These are phyloP conservation scores for Botrytis cinerea DNA, from an alignment of 2,329 filamentous ascomycete species.

Conservation along the genomic window DNA sequence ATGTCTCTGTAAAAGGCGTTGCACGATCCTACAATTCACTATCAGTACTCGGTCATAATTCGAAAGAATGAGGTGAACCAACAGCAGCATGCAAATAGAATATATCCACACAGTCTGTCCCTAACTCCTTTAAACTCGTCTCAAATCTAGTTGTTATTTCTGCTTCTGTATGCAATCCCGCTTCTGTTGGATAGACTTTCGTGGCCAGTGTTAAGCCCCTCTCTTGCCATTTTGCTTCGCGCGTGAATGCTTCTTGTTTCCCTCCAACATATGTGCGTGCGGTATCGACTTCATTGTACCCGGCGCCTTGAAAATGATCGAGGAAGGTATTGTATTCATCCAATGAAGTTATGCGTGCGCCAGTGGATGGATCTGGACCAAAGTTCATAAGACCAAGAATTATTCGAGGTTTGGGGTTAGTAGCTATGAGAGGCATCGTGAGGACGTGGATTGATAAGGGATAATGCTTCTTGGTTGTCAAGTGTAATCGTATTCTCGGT, in stretches of 20 bases:
- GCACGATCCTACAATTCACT: constrained; percentile 52
- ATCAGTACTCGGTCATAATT: background rate
- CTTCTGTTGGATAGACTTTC: constrained; percentile 67
- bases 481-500: background rate
- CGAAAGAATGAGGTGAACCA: constrained; percentile 9
- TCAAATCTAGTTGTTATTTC: constrained; percentile 67
- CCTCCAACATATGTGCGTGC: constrained; percentile 72
- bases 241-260: constrained; percentile 77
- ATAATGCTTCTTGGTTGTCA: background rate
- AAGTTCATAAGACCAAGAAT: constrained; percentile 90
- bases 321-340: constrained; percentile 71
- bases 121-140: constrained; percentile 69
- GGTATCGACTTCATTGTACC: constrained; percentile 85
- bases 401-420: constrained; percentile 55
- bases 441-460: background rate
- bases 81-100: constrained; percentile 72
- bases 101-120: constrained; percentile 74
- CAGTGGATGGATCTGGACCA: constrained; percentile 61
- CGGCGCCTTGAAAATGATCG: constrained; percentile 73
- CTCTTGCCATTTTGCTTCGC: constrained; percentile 74
- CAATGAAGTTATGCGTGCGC: constrained; percentile 69
- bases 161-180: constrained; percentile 62
- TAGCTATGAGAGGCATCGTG: constrained; percentile 38
- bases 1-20: constrained; percentile 76
- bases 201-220: constrained; percentile 77